phyloP scores from a whole-genome alignment of 176 grass and related monocot species.

The Raddia guianensis region DNA sequence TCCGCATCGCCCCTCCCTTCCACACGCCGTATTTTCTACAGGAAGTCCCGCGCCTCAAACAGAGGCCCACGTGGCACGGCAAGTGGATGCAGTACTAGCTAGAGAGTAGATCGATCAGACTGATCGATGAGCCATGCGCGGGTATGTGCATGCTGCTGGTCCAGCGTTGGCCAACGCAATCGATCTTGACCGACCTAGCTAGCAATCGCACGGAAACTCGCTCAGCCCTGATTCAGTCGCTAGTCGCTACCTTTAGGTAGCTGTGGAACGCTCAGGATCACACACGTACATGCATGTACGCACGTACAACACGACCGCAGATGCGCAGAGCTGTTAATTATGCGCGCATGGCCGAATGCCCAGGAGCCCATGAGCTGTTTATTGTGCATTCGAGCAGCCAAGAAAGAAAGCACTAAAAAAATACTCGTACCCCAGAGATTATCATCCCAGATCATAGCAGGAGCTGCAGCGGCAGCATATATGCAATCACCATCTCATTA shows the following conservation, averaged over 20 bases:
- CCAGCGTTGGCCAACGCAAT: background rate
- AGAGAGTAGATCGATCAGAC: too few species aligned
- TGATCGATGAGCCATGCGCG: too few species aligned
- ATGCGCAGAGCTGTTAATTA: background rate
- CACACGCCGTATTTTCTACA: too few species aligned
- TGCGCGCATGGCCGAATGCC: background rate
- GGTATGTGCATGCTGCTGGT: background rate
- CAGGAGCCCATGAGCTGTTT: background rate
- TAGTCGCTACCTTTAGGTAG: background rate
- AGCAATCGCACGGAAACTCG: background rate
- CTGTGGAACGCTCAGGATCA: background rate
- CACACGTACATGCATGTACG: too few species aligned
- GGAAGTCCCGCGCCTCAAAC: too few species aligned
- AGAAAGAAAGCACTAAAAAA: too few species aligned
- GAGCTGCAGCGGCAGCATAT: background rate
- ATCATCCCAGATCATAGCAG: background rate
- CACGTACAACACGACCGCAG: background rate
- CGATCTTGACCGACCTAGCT: background rate
- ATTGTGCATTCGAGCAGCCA: too few species aligned
- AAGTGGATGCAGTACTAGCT: too few species aligned
- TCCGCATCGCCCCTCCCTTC: too few species aligned
- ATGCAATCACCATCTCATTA: constrained; percentile 46
- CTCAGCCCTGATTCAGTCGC: background rate
- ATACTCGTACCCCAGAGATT: background rate
- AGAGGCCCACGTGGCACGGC: too few species aligned